A percentile compares a stretch with the other conserved stretches of the same genome.
phyloP scores from a whole-genome alignment of 2,329 filamentous ascomycete genomes.

The Westerdykella aurantiaca region DNA sequence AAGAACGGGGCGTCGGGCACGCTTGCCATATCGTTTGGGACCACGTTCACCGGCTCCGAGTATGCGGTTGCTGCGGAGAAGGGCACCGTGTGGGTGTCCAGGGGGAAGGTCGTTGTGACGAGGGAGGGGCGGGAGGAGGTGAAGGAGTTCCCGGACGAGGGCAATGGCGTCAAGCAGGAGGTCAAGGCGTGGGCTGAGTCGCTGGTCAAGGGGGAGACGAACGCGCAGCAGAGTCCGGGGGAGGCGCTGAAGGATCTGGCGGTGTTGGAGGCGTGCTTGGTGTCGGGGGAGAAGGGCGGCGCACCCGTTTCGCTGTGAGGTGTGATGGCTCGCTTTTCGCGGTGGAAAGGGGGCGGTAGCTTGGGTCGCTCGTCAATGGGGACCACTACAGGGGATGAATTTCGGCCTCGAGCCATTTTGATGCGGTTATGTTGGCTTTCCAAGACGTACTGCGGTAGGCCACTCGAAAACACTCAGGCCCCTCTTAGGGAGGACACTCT shows the following conservation, averaged over 20 bases:
- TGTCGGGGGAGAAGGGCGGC: slow-evolving; percentile 38
- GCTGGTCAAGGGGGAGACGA: slow-evolving; percentile 43
- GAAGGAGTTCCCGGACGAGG: slow-evolving; percentile 45
- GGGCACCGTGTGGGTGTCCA: slow-evolving; percentile 49
- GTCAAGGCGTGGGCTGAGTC: slow-evolving; percentile 56
- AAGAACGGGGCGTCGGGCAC: slow-evolving; percentile 52
- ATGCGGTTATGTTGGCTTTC: no score
- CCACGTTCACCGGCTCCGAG: slow-evolving; percentile 50
- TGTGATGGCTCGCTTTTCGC: no score
- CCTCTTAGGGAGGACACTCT: no score
- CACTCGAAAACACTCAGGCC: no score
- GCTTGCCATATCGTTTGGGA: slow-evolving; percentile 54
- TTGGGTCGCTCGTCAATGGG: no score
- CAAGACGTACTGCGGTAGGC: no score
- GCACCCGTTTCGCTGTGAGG: slow-evolving; percentile 16
- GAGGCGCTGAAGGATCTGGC: slow-evolving; percentile 58
- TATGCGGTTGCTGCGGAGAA: slow-evolving; percentile 55
- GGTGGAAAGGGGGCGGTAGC: no score
- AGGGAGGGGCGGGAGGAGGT: slow-evolving; percentile 30
- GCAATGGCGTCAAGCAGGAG: slow-evolving; percentile 54
- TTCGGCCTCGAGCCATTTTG: no score
- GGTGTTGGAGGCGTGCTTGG: slow-evolving; percentile 43
- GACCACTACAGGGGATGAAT: no score
- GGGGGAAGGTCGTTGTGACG: slow-evolving; percentile 36
- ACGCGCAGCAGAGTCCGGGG: slow-evolving; percentile 51